Evolutionary conservation across 345 rosid species (phyloP), one percentile per base, ranked within the genome.

Genomic region (Lepidium didymum): DNA sequence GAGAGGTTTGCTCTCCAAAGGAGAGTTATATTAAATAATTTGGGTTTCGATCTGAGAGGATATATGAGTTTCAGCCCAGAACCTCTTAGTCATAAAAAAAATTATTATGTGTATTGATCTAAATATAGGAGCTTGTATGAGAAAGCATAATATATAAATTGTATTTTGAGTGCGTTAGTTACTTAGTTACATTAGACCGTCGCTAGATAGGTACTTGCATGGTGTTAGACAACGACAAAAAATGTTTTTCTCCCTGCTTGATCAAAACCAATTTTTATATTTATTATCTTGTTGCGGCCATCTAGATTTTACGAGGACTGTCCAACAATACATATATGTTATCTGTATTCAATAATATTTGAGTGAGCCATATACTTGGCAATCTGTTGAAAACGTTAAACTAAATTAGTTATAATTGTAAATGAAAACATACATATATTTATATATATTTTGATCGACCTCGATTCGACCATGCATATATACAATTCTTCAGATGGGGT

Each of bases 101-200:
- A n/a, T n/a, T n/a, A n/a, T n/a, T n/a, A n/a, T n/a, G n/a, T n/a
- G n/a, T n/a, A n/a, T n/a, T n/a, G n/a, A n/a, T n/a, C n/a, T n/a
- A n/a, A n/a, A n/a, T n/a, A n/a, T n/a, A n/a, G n/a, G 31, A 60
- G 68, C 56, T 52, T 74, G 63, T 23, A 60, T 45, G 12, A 53
- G 55, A 67, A 67, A 23, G 8, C 46, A 14, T 53, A 62, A 15
- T 10, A 31, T 34, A 50, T 33, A 27, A 27, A 67, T 67, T 51
- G 53, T 67, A 38, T 59, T 42, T 59, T 33, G 51, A 74, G 62
- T 67, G 77, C 64, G 77, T 74, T 59, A 51, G 77, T 73, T 73
- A 52, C 65, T 74, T 59, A 51, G 77, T 73, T 73, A 52, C 65
- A 52, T 57, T 49, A 38, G 45, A 73, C 44, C 65, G 49, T 58